Percentiles rank a stretch among this genome's conserved stretches.
Conservation (phyloP, 129 eudicot genomes). For the Flaveria linearis region DNA sequence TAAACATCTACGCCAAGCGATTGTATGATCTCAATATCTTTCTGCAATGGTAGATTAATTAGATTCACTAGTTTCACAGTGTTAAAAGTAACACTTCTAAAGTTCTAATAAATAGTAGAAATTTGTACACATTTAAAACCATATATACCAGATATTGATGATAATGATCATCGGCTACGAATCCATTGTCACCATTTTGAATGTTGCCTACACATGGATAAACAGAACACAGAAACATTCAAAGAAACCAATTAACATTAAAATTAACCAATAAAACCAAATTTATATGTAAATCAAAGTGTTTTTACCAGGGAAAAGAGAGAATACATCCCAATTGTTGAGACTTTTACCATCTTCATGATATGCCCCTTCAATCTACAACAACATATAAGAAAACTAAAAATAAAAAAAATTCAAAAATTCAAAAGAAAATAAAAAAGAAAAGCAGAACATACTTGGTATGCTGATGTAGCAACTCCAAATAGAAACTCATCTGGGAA, state of each 20-base stretch:
- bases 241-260: neutral
- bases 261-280: neutral
- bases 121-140: neutral
- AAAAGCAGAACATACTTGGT: conserved; percentile 43
- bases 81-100: neutral
- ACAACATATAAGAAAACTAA: neutral
- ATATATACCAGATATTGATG: conserved; percentile 71
- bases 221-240: neutral
- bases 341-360: conserved; percentile 79
- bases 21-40: conserved; percentile 69
- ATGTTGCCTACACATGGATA: conserved; percentile 16
- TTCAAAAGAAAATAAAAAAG: neutral
- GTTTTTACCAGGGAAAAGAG: conserved; percentile 47
- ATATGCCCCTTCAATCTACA: conserved; percentile 85
- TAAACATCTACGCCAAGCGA: conserved; percentile 73
- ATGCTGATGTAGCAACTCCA: conserved; percentile 67
- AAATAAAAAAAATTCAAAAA: neutral
- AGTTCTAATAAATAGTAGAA: neutral
- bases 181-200: conserved; percentile 52
- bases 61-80: conserved; percentile 8
- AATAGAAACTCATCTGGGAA: conserved; percentile 66
- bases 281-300: neutral
- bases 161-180: conserved; percentile 69
- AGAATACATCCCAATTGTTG: conserved; percentile 73
- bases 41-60: conserved; percentile 38